Conservation (phyloP, 1,284 basidiomycete genomes). For the Sutorius eximius region DNA sequence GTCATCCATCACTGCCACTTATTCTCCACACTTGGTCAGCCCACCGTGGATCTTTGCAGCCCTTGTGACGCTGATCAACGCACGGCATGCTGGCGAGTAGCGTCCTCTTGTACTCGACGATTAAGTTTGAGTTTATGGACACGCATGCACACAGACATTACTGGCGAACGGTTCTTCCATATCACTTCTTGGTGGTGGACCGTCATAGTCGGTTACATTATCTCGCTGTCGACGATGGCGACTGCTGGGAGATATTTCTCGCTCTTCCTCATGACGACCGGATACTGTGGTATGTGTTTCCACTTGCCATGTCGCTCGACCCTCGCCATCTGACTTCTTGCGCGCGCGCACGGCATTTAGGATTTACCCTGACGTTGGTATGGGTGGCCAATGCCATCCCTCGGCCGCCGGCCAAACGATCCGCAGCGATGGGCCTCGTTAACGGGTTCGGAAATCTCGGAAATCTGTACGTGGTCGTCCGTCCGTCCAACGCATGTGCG, state of each 20-base stretch:
- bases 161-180: conserved; percentile 71
- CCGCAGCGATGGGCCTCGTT: conserved; percentile 43
- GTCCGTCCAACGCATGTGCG: neutral
- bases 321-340: neutral
- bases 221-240: conserved; percentile 55
- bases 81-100: conserved; percentile 63
- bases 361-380: conserved; percentile 58
- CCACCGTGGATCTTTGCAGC: conserved; percentile 67
- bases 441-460: conserved; percentile 37
- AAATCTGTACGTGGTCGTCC: conserved; percentile 35
- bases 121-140: neutral
- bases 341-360: conserved; percentile 28
- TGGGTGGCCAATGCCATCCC: conserved; percentile 67
- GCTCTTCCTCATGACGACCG: conserved; percentile 64
- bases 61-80: conserved; percentile 55
- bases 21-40: conserved; percentile 33
- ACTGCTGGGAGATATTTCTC: conserved; percentile 60
- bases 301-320: neutral
- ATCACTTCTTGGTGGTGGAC: conserved; percentile 58
- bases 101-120: neutral
- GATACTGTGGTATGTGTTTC: conserved; percentile 49
- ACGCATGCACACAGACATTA: conserved; percentile 41
- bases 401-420: conserved; percentile 61
- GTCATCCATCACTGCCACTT: conserved; percentile 6
- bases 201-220: conserved; percentile 62